Conservation (phyloP, 169 alveolate species). For the Plasmodium vivax region DNA sequence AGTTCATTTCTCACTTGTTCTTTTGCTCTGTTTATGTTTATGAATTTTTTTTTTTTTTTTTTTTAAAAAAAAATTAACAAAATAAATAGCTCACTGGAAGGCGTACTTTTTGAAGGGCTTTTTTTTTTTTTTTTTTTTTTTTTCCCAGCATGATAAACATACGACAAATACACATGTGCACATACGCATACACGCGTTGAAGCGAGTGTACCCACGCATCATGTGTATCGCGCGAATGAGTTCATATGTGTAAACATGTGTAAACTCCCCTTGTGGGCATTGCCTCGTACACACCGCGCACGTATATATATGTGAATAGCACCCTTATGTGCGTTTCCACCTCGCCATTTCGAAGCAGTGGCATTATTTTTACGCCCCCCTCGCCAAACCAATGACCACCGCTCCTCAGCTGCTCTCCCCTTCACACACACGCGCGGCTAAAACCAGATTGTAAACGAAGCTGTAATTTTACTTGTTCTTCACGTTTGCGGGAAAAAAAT, state of each 20-base stretch:
- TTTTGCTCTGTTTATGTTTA: not conserved
- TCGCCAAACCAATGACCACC: not conserved
- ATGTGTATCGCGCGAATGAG: not conserved
- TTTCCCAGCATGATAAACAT: not conserved
- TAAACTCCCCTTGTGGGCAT: not conserved
- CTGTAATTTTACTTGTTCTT: not conserved
- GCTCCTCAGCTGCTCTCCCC: not conserved
- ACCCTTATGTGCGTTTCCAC: not conserved
- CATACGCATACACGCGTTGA: not conserved
- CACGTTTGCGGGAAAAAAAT: not conserved
- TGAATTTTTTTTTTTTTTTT: not conserved
- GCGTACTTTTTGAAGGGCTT: not conserved
- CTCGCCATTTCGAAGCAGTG: not conserved
- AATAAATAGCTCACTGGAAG: not conserved
- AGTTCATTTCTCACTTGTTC: not conserved
- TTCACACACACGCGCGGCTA: not conserved
- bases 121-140: not conserved
- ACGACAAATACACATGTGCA: not conserved
- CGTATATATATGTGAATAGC: not conserved
- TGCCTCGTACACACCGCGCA: not conserved
- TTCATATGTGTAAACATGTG: constrained; percentile 1
- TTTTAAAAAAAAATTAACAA: not conserved
- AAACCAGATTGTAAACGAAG: not conserved
- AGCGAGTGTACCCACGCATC: not conserved
- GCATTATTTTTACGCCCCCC: not conserved